A percentile compares a stretch with the other conserved stretches of the same genome.
phyloP scores from a whole-genome alignment of 2,329 filamentous ascomycete genomes.

The Stenocarpella maydis region DNA sequence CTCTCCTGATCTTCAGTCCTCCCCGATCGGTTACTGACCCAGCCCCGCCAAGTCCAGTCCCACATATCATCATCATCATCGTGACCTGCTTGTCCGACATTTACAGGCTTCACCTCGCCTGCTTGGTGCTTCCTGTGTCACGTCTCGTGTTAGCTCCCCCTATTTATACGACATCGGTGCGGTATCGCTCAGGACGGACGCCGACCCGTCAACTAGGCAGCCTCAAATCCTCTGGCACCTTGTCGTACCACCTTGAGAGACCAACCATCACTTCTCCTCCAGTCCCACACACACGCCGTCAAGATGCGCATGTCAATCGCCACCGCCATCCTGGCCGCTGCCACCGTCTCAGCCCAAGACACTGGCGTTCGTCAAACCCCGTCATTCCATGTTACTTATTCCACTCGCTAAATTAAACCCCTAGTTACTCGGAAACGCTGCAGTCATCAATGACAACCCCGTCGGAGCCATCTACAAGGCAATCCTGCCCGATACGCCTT shows the following conservation, averaged over 20 bases:
- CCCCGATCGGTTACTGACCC: not conserved
- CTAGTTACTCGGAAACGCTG: constrained; percentile 31
- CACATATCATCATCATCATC: not conserved
- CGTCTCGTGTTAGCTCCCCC: not conserved
- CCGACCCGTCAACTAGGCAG: not conserved
- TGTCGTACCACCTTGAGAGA: not conserved
- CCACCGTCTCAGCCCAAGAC: constrained; percentile 11
- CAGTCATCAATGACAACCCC: constrained; percentile 28
- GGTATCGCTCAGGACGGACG: not conserved
- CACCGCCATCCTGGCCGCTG: constrained; percentile 14
- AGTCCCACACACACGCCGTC: not conserved
- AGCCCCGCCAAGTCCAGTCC: not conserved
- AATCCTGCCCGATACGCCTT: constrained; percentile 26
- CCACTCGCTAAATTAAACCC: not conserved
- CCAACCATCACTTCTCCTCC: not conserved
- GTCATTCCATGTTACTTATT: not conserved
- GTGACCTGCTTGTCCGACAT: not conserved
- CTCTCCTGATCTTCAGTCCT: not conserved
- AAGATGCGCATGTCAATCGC: constrained; percentile 25
- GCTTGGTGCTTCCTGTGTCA: not conserved
- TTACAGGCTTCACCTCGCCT: constrained; percentile 14
- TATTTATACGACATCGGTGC: not conserved
- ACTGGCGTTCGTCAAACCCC: constrained; percentile 18
- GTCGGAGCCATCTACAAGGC: constrained; percentile 30
- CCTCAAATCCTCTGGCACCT: not conserved